These are phyloP conservation scores for Crithidia fasciculata DNA, from an alignment of 208 protist genomes.

Conservation along the genomic window DNA sequence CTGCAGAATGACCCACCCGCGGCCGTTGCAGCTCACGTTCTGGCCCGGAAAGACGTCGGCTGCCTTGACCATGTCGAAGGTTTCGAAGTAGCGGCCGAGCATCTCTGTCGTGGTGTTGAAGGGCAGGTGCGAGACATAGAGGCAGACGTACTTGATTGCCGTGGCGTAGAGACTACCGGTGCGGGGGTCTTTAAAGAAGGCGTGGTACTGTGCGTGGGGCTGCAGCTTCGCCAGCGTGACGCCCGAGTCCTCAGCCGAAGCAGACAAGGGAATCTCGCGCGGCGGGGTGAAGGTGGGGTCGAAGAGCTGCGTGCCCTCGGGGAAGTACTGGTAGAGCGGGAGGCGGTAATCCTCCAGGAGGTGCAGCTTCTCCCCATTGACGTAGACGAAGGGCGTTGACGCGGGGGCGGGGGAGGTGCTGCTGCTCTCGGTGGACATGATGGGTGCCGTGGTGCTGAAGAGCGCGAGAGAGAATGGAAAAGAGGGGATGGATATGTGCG, in stretches of 20 bases:
- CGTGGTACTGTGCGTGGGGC: conserved; percentile 74
- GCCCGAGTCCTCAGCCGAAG: conserved; percentile 49
- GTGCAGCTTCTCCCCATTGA: conserved; percentile 65
- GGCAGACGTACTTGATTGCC: conserved; percentile 49
- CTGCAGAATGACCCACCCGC: conserved; percentile 79
- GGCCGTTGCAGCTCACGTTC: conserved; percentile 55
- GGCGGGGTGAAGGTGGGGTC: conserved; percentile 65
- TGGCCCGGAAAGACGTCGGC: conserved; percentile 60
- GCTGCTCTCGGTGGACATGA: conserved; percentile 29
- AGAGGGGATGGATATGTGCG: background rate
- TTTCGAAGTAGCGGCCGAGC: conserved; percentile 79
- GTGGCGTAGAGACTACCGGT: conserved; percentile 42
- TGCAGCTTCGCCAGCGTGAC: conserved; percentile 71
- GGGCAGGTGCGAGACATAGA: conserved; percentile 77
- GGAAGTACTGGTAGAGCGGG: conserved; percentile 62
- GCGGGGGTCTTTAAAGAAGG: conserved; percentile 53
- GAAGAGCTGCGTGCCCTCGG: conserved; percentile 66
- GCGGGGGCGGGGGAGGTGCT: conserved; percentile 19
- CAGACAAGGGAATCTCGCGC: conserved; percentile 58
- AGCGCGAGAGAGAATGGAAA: background rate
- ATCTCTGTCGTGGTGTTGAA: conserved; percentile 71
- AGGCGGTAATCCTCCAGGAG: conserved; percentile 82
- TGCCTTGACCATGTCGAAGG: conserved; percentile 73
- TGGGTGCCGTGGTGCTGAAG: background rate
- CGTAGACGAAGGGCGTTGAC: conserved; percentile 57